Conservation (phyloP, 2,329 filamentous ascomycete species). For the Fusarium secorum region DNA sequence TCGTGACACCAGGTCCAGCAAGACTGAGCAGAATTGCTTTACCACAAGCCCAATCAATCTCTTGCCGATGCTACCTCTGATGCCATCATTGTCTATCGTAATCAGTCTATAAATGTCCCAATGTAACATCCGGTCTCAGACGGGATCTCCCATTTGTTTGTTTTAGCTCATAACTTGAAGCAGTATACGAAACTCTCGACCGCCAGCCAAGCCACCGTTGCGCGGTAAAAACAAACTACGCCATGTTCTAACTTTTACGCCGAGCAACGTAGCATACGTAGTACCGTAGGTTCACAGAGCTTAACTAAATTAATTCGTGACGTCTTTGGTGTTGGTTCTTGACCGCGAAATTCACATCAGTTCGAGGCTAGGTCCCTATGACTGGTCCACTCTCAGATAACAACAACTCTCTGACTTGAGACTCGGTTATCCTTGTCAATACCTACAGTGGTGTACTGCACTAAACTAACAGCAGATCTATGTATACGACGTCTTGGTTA, state of each 20-base stretch:
- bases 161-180: background rate
- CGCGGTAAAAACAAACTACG: background rate
- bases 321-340: constrained; percentile 18
- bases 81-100: constrained; percentile 10
- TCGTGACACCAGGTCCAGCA: background rate
- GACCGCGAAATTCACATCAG: constrained; percentile 20
- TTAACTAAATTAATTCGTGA: constrained; percentile 5
- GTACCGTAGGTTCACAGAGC: background rate
- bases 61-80: background rate
- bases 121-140: background rate
- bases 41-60: background rate
- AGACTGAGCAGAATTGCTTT: background rate
- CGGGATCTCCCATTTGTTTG: constrained; percentile 9
- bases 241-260: background rate
- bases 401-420: background rate
- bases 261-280: background rate
- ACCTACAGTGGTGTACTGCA: background rate
- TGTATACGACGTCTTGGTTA: background rate
- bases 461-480: background rate
- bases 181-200: constrained; percentile 20
- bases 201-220: constrained; percentile 24
- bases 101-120: background rate
- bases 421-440: background rate
- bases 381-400: background rate
- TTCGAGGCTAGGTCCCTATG: background rate